phyloP scores from a whole-genome alignment of 202 grass and related monocot species.

The Setaria italica region DNA sequence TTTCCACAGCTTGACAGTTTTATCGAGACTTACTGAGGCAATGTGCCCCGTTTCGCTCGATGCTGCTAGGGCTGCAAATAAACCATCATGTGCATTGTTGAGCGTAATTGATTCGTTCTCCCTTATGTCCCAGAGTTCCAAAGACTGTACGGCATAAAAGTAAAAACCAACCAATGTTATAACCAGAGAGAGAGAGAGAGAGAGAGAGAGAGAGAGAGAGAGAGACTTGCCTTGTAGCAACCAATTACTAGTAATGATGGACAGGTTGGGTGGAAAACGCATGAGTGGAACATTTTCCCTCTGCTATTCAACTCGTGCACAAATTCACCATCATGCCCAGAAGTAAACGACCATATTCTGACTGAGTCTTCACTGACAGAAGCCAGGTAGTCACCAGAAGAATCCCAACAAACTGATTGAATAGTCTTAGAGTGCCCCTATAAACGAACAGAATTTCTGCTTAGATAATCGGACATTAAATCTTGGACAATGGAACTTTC shows the following conservation, averaged over 20 bases:
- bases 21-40: slow-evolving; percentile 86
- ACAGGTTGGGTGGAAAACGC: slow-evolving; percentile 84
- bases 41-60: slow-evolving; percentile 75
- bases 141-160: slow-evolving; percentile 59
- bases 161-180: neutral
- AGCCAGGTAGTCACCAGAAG: slow-evolving; percentile 77
- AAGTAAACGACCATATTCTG: slow-evolving; percentile 80
- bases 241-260: slow-evolving; percentile 81
- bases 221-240: slow-evolving; percentile 76
- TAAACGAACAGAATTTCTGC: neutral
- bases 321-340: slow-evolving; percentile 82
- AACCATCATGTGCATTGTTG: slow-evolving; percentile 65
- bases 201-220: no score
- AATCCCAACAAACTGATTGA: slow-evolving; percentile 78
- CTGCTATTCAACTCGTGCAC: slow-evolving; percentile 73
- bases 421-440: neutral
- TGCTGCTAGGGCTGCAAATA: slow-evolving; percentile 76
- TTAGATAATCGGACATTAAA: neutral
- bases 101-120: slow-evolving; percentile 69
- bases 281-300: slow-evolving; percentile 88
- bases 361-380: slow-evolving; percentile 94
- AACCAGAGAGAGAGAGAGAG: no score
- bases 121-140: slow-evolving; percentile 92
- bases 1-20: slow-evolving; percentile 87
- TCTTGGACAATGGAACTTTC: no score